Percentiles rank a stretch among this genome's conserved stretches.
These are phyloP conservation scores for Zoysia pacifica DNA, from an alignment of 176 grass and related monocot species.

Conservation along the genomic window DNA sequence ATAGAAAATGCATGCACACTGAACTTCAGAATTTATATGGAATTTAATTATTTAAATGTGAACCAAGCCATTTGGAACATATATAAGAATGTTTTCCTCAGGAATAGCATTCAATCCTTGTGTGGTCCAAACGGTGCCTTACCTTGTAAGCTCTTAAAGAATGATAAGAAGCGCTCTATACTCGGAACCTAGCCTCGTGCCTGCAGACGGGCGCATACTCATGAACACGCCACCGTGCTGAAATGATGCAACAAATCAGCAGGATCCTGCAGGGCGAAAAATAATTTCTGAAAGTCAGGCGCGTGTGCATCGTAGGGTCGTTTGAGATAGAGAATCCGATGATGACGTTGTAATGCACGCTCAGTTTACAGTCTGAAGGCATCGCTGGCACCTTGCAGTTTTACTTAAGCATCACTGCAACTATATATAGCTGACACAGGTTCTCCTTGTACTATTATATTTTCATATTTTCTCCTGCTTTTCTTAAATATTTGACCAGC, in stretches of 20 bases:
- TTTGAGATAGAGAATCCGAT: conserved; percentile 29
- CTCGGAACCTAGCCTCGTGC: not conserved
- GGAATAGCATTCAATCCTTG: not conserved
- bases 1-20: too few relatives aligned
- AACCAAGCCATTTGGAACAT: too few relatives aligned
- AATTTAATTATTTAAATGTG: too few relatives aligned
- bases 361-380: conserved; percentile 8
- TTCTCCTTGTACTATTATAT: too few relatives aligned
- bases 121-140: not conserved
- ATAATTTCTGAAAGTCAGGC: not conserved
- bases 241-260: conserved; percentile 28
- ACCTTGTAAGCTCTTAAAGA: not conserved
- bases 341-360: conserved; percentile 9
- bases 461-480: too few relatives aligned
- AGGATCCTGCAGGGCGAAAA: not conserved
- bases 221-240: not conserved
- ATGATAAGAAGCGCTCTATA: not conserved
- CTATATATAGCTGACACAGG: too few relatives aligned
- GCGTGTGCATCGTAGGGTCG: conserved; percentile 24
- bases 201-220: not conserved
- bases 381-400: not conserved
- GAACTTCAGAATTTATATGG: too few relatives aligned
- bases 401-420: too few relatives aligned
- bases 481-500: too few relatives aligned
- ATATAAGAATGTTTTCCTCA: too few relatives aligned